Evolutionary conservation across 257 asterid species (phyloP), one percentile per base, ranked within the genome.

Genomic region (Petrea volubilis): DNA sequence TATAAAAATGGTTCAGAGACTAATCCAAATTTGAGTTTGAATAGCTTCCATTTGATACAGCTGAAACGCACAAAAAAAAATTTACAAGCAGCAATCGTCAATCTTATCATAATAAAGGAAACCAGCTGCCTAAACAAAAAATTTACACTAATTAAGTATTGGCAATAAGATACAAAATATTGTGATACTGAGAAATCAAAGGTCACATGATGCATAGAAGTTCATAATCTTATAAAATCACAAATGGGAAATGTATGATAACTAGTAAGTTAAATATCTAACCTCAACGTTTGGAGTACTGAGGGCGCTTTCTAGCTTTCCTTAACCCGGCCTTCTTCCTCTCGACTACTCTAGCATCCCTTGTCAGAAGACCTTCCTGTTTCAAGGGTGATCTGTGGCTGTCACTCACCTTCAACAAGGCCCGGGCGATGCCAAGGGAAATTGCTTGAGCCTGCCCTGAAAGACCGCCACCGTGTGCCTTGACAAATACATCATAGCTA

Each of bases 261-360:
- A 9, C 3, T 3, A 1, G 53, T 55, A 18, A 50, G 20, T 44
- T 43, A 43, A 38, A 17, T 18, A 6, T 53, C 44, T 74, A 52
- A 79, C 87, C 90, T 86, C 71, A 95, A 88, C 99, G 99, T 78
- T 95, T 92, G 38, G 99, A 92, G 84, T n/a, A 95, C 34, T 95
- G 99, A 40, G 99, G 99, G 78, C 91, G 91, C 81, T 95, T 95
- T 24, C 99, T 85, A 47, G 99, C 99, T 78, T 95, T 95, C 86
- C 77, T 86, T 17, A 95, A 81, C 62, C 99, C 99, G 25, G 81
- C 81, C 80, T 95, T 92, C 89, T 95, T 95, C 90, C 99, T 86
- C 74, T 95, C 99, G 0, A 92, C 99, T 18, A 88, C 93, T 79
- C 98, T 88, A 1, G 99, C 56, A 64, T 95, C 99, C 76, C 98